Evolutionary conservation across 1,284 basidiomycete genomes (phyloP).

Genomic region (Cutaneotrichosporon daszewskae): DNA sequence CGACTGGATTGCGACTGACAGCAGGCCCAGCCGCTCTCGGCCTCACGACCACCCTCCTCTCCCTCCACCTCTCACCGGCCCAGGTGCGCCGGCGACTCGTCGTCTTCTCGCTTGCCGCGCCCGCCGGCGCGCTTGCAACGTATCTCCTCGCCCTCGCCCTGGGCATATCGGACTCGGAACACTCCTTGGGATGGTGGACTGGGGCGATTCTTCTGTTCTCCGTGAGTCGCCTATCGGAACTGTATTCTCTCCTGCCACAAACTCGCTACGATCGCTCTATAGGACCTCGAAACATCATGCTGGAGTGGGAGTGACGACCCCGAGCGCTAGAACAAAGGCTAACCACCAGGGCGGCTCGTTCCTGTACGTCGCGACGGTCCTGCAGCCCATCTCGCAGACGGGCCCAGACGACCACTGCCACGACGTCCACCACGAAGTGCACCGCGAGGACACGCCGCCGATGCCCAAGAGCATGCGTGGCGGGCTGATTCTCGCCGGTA

Average conservation of each 20-base stretch:
- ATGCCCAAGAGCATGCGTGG: conserved; percentile 51
- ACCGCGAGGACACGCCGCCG: conserved; percentile 44
- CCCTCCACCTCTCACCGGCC: conserved; percentile 60
- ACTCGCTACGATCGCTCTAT: too few species aligned
- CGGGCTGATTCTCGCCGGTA: conserved; percentile 59
- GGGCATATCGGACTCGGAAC: not conserved
- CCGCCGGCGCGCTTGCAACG: conserved; percentile 64
- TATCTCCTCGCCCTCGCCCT: conserved; percentile 62
- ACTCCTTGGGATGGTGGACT: conserved; percentile 54
- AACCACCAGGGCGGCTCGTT: conserved; percentile 78
- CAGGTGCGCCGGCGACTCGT: conserved; percentile 68
- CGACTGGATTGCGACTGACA: conserved; percentile 1
- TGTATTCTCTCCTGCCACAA: too few species aligned
- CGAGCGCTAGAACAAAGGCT: too few species aligned
- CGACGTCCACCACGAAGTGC: conserved; percentile 23
- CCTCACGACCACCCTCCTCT: conserved; percentile 70
- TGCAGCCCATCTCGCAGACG: conserved; percentile 58
- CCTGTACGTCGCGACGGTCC: conserved; percentile 85
- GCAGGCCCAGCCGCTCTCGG: conserved; percentile 79
- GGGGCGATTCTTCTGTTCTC: conserved; percentile 52
- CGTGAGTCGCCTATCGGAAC: conserved; percentile 29
- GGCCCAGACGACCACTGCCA: conserved; percentile 20
- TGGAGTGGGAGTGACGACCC: too few species aligned
- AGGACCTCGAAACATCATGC: too few species aligned
- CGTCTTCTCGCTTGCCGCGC: conserved; percentile 75